Conservation (phyloP, 73 alveolate species). For the Tetrahymena thermophila region DNA sequence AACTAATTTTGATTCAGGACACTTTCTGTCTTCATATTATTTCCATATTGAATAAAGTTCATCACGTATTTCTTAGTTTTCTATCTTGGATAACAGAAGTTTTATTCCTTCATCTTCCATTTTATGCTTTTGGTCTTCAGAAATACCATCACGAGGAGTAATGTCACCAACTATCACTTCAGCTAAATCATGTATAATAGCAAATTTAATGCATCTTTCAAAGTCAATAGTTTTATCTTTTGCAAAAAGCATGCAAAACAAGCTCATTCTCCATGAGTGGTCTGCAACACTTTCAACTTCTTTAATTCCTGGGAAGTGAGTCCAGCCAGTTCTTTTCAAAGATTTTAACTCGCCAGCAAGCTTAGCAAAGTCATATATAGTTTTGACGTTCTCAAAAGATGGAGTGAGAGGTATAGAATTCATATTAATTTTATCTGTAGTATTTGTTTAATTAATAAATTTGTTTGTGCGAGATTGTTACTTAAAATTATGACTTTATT, state of each 20-base stretch:
- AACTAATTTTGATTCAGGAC: constrained; percentile 20
- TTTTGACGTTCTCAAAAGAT: background rate
- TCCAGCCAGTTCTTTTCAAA: constrained; percentile 30
- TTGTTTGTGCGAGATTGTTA: background rate
- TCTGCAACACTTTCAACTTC: constrained; percentile 40
- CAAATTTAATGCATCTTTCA: constrained; percentile 36
- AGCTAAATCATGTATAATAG: constrained; percentile 51
- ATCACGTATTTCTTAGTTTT: constrained; percentile 24
- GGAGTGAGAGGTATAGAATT: background rate
- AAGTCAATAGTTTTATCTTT: constrained; percentile 2
- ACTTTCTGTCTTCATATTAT: constrained; percentile 38
- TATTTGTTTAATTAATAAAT: background rate
- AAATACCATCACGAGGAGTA: constrained; percentile 44
- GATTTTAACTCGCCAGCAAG: constrained; percentile 15
- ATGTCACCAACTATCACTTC: constrained; percentile 56
- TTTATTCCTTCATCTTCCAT: constrained; percentile 33
- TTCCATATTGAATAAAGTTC: constrained; percentile 30
- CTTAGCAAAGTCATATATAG: background rate
- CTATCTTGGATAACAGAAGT: background rate
- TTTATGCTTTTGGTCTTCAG: constrained; percentile 19
- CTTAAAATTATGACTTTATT: background rate
- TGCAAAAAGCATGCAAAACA: constrained; percentile 22
- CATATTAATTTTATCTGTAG: background rate
- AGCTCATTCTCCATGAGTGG: constrained; percentile 28
- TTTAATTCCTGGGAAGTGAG: constrained; percentile 6